These are phyloP conservation scores for Candida morakotiae DNA, from an alignment of 805 yeast species.

Conservation along the genomic window DNA sequence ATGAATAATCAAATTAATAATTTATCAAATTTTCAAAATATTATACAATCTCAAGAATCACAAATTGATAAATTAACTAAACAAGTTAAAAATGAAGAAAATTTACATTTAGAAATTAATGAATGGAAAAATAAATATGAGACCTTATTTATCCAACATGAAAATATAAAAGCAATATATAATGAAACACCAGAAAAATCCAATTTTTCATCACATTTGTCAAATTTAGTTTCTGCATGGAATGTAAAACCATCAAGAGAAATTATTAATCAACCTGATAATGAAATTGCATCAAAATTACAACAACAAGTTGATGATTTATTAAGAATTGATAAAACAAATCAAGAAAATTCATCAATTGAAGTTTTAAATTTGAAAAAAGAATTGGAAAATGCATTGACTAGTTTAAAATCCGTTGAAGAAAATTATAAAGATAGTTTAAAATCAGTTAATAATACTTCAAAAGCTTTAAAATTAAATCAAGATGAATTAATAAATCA, in stretches of 20 bases:
- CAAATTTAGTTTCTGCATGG: slow-evolving; percentile 33
- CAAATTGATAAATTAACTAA: slow-evolving; percentile 37
- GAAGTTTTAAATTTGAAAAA: slow-evolving; percentile 29
- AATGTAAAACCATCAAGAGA: slow-evolving; percentile 13
- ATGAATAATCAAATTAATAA: slow-evolving; percentile 51
- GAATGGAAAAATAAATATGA: slow-evolving; percentile 47
- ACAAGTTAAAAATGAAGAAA: slow-evolving; percentile 42
- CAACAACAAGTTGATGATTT: slow-evolving; percentile 58
- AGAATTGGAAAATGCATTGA: slow-evolving; percentile 27
- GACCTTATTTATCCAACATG: slow-evolving; percentile 40
- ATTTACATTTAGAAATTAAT: slow-evolving; percentile 41
- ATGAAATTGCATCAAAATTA: slow-evolving; percentile 34
- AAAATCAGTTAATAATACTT: slow-evolving; percentile 68
- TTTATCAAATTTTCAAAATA: slow-evolving; percentile 47
- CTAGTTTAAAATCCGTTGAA: slow-evolving; percentile 42
- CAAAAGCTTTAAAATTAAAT: slow-evolving; percentile 67
- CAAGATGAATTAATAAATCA: slow-evolving; percentile 67
- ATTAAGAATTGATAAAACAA: slow-evolving; percentile 42
- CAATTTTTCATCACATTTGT: slow-evolving; percentile 34
- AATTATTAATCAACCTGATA: slow-evolving; percentile 13
- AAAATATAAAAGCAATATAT: slow-evolving; percentile 33
- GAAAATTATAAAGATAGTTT: slow-evolving; percentile 68
- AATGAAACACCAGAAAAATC: slow-evolving; percentile 24
- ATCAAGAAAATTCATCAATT: slow-evolving; percentile 30
- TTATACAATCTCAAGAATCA: slow-evolving; percentile 51